Conservation (phyloP, 352 stramenopile species). For the Peronospora destructor region DNA sequence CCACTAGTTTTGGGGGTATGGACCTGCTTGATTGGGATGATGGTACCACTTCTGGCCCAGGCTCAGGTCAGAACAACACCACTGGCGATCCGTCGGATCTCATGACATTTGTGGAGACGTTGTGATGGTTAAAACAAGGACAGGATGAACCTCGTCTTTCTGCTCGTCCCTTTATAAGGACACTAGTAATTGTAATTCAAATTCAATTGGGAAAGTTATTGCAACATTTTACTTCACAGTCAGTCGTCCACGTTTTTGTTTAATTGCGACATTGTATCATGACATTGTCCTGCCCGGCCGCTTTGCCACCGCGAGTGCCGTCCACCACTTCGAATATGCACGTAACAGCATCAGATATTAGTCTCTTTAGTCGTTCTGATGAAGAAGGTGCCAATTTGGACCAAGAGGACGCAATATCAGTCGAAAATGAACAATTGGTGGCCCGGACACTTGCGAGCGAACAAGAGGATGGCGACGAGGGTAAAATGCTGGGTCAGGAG, state of each 20-base stretch:
- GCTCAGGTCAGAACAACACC: constrained; percentile 11
- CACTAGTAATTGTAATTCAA: constrained; percentile 21
- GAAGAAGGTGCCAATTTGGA: constrained; percentile 14
- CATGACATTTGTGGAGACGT: constrained; percentile 68
- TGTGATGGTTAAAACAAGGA: constrained; percentile 18
- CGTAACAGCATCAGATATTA: constrained; percentile 39
- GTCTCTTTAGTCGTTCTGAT: constrained; percentile 31
- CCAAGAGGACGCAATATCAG: constrained; percentile 7
- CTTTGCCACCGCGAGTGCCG: constrained; percentile 21
- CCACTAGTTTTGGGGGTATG: constrained; percentile 54
- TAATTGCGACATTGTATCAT: constrained; percentile 7
- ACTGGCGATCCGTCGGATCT: constrained; percentile 48
- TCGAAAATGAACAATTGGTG: constrained; percentile 18
- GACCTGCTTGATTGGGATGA: constrained; percentile 43
- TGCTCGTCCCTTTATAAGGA: too few relatives aligned
- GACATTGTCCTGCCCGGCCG: constrained; percentile 7
- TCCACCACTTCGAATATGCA: constrained; percentile 26
- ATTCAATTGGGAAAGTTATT: constrained; percentile 7
- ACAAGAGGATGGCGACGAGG: constrained; percentile 19
- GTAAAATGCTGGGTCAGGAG: constrained; percentile 38
- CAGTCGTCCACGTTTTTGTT: too few relatives aligned
- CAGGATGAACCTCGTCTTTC: too few relatives aligned
- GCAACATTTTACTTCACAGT: background rate
- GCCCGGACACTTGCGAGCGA: constrained; percentile 23
- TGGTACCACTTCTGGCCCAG: constrained; percentile 12